Conservation (phyloP, 1,284 basidiomycete genomes). For the Coniferiporia sulphurascens region DNA sequence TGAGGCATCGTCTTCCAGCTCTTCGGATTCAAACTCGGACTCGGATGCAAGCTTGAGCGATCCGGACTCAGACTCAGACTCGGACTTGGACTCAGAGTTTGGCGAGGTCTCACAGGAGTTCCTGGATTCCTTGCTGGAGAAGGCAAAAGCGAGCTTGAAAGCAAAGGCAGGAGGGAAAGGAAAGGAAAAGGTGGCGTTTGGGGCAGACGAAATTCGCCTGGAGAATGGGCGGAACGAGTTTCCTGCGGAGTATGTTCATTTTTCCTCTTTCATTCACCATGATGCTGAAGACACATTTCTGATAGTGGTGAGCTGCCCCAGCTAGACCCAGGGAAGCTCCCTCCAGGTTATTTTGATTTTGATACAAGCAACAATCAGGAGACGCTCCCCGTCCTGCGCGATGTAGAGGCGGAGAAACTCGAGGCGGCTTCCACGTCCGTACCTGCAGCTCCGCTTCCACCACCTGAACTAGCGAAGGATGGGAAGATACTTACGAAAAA, state of each 20-base stretch:
- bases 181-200: constrained; percentile 24
- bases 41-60: background rate
- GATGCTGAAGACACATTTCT: constrained; percentile 5
- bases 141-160: constrained; percentile 48
- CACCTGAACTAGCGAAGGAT: constrained; percentile 52
- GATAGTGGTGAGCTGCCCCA: constrained; percentile 53
- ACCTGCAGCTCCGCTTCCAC: constrained; percentile 46
- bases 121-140: constrained; percentile 58
- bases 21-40: background rate
- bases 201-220: constrained; percentile 31
- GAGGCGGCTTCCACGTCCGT: constrained; percentile 40
- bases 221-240: constrained; percentile 28
- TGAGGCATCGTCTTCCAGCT: background rate
- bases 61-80: constrained; percentile 27
- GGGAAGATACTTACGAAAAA: constrained; percentile 63
- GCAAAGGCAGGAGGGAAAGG: constrained; percentile 24
- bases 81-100: constrained; percentile 35
- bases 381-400: constrained; percentile 43
- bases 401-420: constrained; percentile 55
- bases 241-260: constrained; percentile 24
- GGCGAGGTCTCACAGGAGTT: constrained; percentile 53
- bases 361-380: background rate
- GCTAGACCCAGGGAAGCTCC: constrained; percentile 59
- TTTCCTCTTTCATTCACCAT: constrained; percentile 8
- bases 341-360: constrained; percentile 52